Conservation (phyloP, 2,329 filamentous ascomycete genomes). For the Fusarium transvaalense region DNA sequence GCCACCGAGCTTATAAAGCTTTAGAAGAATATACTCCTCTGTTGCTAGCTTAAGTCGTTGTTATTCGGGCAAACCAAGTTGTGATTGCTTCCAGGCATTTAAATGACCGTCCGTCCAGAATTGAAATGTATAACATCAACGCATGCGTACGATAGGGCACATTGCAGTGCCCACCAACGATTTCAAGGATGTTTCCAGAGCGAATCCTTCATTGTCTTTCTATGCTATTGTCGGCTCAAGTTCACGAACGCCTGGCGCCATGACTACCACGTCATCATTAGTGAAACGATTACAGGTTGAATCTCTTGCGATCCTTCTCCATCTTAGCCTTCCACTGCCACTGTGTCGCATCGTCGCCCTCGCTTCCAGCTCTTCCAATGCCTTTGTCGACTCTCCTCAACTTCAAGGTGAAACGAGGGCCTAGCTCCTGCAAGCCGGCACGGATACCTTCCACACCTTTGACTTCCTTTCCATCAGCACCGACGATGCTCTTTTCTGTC, state of each 20-base stretch:
- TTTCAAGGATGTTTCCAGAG: neutral
- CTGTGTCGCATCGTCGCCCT: conserved; percentile 80
- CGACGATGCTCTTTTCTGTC: conserved; percentile 88
- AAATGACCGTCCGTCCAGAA: neutral
- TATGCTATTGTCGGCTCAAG: conserved; percentile 22
- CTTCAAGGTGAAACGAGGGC: conserved; percentile 82
- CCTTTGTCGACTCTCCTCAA: conserved; percentile 91
- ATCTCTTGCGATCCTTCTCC: conserved; percentile 94
- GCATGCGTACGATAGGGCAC: neutral
- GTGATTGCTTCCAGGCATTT: neutral
- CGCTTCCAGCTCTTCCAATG: conserved; percentile 75
- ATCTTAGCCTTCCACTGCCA: conserved; percentile 98
- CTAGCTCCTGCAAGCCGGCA: conserved; percentile 90
- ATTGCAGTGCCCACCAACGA: neutral
- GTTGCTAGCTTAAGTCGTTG: too few relatives aligned
- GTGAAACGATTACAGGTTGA: conserved; percentile 76
- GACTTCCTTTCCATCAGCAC: conserved; percentile 83
- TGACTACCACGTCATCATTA: conserved; percentile 8
- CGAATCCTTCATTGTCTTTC: conserved; percentile 2
- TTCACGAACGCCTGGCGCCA: conserved; percentile 32
- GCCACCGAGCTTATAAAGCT: neutral
- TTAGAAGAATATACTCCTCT: neutral
- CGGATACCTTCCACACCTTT: conserved; percentile 87
- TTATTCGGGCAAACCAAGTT: neutral
- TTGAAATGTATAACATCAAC: neutral